Percentiles rank a stretch among this genome's conserved stretches.
Conservation (phyloP, 805 yeast species). For the Debaryomyces hansenii region DNA sequence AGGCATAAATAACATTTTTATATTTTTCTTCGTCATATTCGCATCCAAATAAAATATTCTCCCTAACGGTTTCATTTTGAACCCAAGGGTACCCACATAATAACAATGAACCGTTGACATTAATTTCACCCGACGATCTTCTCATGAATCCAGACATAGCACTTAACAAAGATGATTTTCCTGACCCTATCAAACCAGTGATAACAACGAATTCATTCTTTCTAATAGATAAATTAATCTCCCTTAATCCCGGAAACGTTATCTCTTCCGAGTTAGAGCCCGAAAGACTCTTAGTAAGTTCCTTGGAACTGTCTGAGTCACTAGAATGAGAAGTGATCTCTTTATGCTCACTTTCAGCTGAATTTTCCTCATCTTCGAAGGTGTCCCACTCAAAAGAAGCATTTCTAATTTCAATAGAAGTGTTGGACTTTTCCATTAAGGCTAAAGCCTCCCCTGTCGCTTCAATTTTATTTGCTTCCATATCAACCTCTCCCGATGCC, state of each 20-base stretch:
- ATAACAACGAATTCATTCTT: constrained; percentile 37
- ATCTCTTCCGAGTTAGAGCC: constrained; percentile 12
- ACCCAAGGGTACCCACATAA: constrained; percentile 39
- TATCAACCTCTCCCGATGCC: constrained; percentile 43
- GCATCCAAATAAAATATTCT: constrained; percentile 31
- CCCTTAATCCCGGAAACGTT: constrained; percentile 26
- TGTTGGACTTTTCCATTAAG: constrained; percentile 23
- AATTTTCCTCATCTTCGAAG: constrained; percentile 9
- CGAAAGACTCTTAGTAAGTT: constrained; percentile 7
- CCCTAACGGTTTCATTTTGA: constrained; percentile 33
- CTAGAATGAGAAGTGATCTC: neutral
- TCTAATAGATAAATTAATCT: constrained; percentile 23
- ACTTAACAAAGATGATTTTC: constrained; percentile 35
- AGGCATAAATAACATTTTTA: constrained; percentile 25
- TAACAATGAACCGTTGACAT: constrained; percentile 27
- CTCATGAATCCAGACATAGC: constrained; percentile 42
- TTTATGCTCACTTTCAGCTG: neutral
- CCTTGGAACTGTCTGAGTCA: neutral
- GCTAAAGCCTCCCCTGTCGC: constrained; percentile 22
- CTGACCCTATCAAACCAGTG: constrained; percentile 38
- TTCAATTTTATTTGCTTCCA: constrained; percentile 26
- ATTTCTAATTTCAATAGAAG: constrained; percentile 20
- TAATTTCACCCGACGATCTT: constrained; percentile 26
- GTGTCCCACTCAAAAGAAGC: constrained; percentile 33
- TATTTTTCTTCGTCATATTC: constrained; percentile 22